phyloP scores from a whole-genome alignment of 2,329 filamentous ascomycete genomes.

The Celoporthe dispersa region DNA sequence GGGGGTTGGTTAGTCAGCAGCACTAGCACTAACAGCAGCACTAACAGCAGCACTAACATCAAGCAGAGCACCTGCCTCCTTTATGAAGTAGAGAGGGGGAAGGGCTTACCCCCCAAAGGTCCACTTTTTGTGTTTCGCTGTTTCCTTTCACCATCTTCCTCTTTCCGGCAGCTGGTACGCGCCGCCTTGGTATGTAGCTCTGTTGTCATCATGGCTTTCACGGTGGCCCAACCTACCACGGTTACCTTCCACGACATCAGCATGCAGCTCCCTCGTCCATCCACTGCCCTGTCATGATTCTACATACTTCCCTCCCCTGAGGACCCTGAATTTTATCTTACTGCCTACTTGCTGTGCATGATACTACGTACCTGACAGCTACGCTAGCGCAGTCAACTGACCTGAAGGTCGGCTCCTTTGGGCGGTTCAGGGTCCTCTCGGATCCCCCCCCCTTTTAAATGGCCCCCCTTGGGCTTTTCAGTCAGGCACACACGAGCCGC shows the following conservation, averaged over 20 bases:
- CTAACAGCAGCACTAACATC: neutral
- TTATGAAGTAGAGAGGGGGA: too few relatives aligned
- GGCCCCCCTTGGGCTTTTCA: slow-evolving; percentile 7
- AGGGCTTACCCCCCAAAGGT: neutral
- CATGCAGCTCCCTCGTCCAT: neutral
- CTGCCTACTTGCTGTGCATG: neutral
- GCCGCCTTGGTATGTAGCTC: too few relatives aligned
- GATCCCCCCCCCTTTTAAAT: neutral
- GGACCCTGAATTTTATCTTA: neutral
- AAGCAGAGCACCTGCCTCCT: too few relatives aligned
- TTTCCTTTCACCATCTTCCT: neutral
- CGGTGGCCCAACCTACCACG: too few relatives aligned
- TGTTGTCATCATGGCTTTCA: too few relatives aligned
- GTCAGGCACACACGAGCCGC: slow-evolving; percentile 14
- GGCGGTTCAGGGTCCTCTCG: slow-evolving; percentile 7
- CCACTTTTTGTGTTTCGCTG: neutral
- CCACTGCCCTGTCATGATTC: neutral
- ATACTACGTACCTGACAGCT: slow-evolving; percentile 6
- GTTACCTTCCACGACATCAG: neutral
- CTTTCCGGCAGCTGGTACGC: neutral
- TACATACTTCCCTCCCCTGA: neutral
- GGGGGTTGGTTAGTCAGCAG: neutral
- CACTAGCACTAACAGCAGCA: neutral
- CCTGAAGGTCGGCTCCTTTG: slow-evolving; percentile 1
- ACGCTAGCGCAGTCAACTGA: slow-evolving; percentile 19